phyloP scores from a whole-genome alignment of 2,329 filamentous ascomycete species.

The Elsinoe ampelina region DNA sequence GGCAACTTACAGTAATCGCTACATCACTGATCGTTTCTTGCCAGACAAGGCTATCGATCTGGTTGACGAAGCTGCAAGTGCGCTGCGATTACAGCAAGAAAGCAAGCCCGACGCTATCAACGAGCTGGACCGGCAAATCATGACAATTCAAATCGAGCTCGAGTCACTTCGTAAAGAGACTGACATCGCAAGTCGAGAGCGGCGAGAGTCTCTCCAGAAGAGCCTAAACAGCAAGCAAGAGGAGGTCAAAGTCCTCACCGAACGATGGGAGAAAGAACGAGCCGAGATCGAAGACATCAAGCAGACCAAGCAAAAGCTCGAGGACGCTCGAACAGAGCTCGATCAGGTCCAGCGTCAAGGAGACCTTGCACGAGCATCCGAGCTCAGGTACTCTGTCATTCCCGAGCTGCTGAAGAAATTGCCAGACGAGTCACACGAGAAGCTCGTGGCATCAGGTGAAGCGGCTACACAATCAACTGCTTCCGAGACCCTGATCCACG shows the following conservation, averaged over 20 bases:
- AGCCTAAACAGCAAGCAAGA: constrained; percentile 68
- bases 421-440: constrained; percentile 60
- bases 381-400: constrained; percentile 81
- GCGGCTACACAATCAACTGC: constrained; percentile 7
- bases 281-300: constrained; percentile 81
- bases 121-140: constrained; percentile 84
- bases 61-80: constrained; percentile 90
- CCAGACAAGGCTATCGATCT: constrained; percentile 96
- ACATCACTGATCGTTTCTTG: constrained; percentile 90
- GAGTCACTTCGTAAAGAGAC: constrained; percentile 92
- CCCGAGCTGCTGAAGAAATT: constrained; percentile 70
- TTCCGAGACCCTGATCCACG: constrained; percentile 64
- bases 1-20: constrained; percentile 85
- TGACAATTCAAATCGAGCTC: constrained; percentile 94
- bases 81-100: constrained; percentile 84
- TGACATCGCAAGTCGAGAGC: constrained; percentile 78
- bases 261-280: constrained; percentile 85
- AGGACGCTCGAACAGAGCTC: constrained; percentile 73
- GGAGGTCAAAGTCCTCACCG: constrained; percentile 63
- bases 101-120: constrained; percentile 94
- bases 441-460: constrained; percentile 15
- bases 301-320: constrained; percentile 76
- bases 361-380: constrained; percentile 82
- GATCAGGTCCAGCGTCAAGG: constrained; percentile 81
- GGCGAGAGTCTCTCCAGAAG: constrained; percentile 73